These are phyloP conservation scores for Penicillium verhagenii DNA, from an alignment of 495 filamentous ascomycete species.

Conservation along the genomic window DNA sequence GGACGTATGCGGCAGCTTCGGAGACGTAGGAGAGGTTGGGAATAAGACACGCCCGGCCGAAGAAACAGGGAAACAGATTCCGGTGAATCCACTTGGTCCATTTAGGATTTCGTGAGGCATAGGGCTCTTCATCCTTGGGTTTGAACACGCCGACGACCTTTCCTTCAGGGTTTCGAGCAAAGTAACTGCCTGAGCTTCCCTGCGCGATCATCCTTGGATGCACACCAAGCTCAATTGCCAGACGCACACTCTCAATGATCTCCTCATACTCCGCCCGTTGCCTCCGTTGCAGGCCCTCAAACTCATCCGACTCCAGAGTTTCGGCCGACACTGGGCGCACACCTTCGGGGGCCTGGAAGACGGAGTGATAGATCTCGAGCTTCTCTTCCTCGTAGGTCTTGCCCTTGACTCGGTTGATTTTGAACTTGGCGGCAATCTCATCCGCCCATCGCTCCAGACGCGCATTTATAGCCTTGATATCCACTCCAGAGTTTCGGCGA, in stretches of 20 bases:
- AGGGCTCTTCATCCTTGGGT: constrained; percentile 98
- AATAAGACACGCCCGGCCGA: constrained; percentile 93
- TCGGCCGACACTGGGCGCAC: constrained; percentile 75
- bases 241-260: constrained; percentile 82
- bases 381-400: constrained; percentile 76
- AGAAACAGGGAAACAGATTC: constrained; percentile 95
- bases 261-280: constrained; percentile 81
- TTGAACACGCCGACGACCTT: constrained; percentile 98
- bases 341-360: constrained; percentile 89
- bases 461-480: constrained; percentile 98
- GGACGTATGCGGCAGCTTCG: constrained; percentile 92
- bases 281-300: constrained; percentile 55
- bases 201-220: constrained; percentile 96
- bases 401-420: constrained; percentile 75
- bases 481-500: constrained; percentile 84
- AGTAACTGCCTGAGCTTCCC: constrained; percentile 96
- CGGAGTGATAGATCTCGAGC: constrained; percentile 94
- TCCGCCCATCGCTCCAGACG: constrained; percentile 95
- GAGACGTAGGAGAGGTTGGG: constrained; percentile 99
- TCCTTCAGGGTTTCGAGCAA: constrained; percentile 85
- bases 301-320: constrained; percentile 60
- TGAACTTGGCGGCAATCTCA: constrained; percentile 97
- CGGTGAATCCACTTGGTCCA: constrained; percentile 96
- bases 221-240: constrained; percentile 86
- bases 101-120: constrained; percentile 86